Evolutionary conservation across 2,329 filamentous ascomycete species (phyloP).

Genomic region (Leptographium wingfieldii): DNA sequence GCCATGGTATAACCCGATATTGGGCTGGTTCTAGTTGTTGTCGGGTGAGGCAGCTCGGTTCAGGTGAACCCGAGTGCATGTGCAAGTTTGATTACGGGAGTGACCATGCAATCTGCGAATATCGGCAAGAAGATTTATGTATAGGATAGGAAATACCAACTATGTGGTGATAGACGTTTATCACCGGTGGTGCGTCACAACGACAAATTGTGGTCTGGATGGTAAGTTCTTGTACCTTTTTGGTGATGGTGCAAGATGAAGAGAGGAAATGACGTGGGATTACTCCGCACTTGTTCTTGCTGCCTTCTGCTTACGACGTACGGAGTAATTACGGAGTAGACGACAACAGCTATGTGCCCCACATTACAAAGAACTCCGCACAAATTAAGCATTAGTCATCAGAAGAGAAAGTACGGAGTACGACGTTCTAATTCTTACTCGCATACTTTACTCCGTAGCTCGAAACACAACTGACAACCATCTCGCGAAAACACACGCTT

Average conservation of each 20-base stretch:
- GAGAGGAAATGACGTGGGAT: slow-evolving; percentile 4
- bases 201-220: neutral
- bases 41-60: neutral
- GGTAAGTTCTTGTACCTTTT: neutral
- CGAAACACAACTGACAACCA: no score
- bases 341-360: neutral
- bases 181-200: neutral
- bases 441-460: neutral
- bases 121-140: neutral
- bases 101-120: neutral
- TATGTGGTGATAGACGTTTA: neutral
- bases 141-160: neutral
- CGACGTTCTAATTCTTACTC: no score
- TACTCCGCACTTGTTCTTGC: neutral
- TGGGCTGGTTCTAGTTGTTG: neutral
- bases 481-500: neutral
- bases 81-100: neutral
- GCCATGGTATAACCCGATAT: neutral
- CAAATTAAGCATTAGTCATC: neutral
- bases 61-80: neutral
- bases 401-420: neutral
- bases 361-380: neutral
- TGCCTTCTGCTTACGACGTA: neutral
- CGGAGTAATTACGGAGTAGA: neutral
- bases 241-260: no score